These are phyloP conservation scores for Leucaena leucocephala DNA, from an alignment of 306 rosid species.

Conservation along the genomic window DNA sequence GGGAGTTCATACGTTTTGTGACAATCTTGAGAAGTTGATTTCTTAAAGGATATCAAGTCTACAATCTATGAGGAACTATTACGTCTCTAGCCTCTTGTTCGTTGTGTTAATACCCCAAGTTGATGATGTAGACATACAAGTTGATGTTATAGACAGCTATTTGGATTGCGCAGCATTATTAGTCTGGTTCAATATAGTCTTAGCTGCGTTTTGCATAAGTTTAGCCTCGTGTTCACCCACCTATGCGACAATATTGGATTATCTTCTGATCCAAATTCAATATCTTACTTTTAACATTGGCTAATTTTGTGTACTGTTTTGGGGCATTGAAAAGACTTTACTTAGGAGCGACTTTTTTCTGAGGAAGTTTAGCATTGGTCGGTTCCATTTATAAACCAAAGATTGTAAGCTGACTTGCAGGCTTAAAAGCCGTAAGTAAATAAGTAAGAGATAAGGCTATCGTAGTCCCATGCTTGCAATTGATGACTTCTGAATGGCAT, in stretches of 20 bases:
- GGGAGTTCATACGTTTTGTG: too few species aligned
- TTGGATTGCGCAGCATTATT: background rate
- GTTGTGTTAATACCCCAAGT: background rate
- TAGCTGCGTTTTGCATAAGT: background rate
- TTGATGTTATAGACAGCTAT: background rate
- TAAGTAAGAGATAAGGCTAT: background rate
- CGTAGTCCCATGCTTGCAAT: constrained; percentile 31
- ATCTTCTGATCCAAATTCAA: background rate
- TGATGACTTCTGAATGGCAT: constrained; percentile 18
- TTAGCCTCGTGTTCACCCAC: background rate
- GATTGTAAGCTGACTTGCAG: too few species aligned
- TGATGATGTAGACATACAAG: background rate
- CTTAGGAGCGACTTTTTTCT: background rate
- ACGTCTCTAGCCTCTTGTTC: background rate
- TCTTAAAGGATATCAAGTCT: background rate
- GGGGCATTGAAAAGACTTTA: background rate
- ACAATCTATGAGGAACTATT: background rate
- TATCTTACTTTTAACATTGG: background rate
- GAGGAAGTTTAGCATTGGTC: background rate
- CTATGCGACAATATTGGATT: background rate
- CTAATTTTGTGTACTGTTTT: background rate
- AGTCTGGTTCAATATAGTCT: background rate
- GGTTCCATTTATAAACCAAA: background rate
- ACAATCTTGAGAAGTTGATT: too few species aligned
- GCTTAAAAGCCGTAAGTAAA: background rate